Evolutionary conservation across 805 yeast genomes (phyloP).

Genomic region (Barnettozyma wickerhamii): DNA sequence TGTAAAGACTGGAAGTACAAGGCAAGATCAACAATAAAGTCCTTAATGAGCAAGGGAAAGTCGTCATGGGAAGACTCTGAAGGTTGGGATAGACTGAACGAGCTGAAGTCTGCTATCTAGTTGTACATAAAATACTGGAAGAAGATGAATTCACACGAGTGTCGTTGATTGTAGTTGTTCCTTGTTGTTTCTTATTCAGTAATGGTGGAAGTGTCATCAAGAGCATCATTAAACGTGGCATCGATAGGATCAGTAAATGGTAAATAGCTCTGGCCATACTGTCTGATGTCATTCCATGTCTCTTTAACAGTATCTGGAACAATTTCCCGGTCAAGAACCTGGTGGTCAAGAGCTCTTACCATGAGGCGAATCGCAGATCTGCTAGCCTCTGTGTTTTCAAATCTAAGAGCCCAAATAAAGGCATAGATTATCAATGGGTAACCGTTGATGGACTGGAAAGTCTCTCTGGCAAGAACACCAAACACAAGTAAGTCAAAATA

Average conservation of each 20-base stretch:
- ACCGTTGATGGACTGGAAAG: conserved; percentile 19
- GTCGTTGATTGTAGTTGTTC: background rate
- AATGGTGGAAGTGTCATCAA: background rate
- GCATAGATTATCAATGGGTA: conserved; percentile 32
- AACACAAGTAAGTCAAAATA: conserved; percentile 35
- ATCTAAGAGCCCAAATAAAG: conserved; percentile 35
- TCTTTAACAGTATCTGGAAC: background rate
- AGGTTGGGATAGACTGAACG: conserved; percentile 66
- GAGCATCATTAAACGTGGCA: background rate
- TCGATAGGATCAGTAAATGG: conserved; percentile 1
- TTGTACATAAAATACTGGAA: background rate
- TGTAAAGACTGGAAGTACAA: conserved; percentile 92
- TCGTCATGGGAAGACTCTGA: conserved; percentile 73
- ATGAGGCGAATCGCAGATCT: conserved; percentile 20
- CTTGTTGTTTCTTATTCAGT: background rate
- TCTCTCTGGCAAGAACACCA: conserved; percentile 27
- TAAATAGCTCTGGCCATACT: background rate
- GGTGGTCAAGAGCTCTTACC: conserved; percentile 10
- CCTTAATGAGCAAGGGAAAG: conserved; percentile 75
- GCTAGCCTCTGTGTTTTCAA: conserved; percentile 30
- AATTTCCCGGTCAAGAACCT: background rate
- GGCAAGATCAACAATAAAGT: conserved; percentile 65
- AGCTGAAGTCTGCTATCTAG: conserved; percentile 25
- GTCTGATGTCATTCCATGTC: conserved; percentile 6
- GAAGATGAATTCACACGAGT: too few species aligned